Conservation (phyloP, 2,329 filamentous ascomycete genomes). For the Teratosphaeriaceae sp. region DNA sequence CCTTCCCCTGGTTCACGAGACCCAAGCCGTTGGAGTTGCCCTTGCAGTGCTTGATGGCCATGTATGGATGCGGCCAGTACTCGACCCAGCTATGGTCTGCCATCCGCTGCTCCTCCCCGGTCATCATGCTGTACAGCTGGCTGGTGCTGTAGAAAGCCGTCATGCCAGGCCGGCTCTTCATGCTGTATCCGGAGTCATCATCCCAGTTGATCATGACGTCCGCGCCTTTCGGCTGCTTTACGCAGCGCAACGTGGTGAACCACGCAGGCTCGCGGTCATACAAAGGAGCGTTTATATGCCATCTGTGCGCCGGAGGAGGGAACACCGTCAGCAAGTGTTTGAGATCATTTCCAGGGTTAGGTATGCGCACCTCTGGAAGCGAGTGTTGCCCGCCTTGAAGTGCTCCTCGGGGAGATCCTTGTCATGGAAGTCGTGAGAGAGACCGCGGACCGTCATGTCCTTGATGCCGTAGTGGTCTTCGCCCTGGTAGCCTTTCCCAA, state of each 20-base stretch:
- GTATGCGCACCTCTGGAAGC: conserved; percentile 63
- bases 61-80: conserved; percentile 70
- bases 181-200: conserved; percentile 58
- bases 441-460: conserved; percentile 27
- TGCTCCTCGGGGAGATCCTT: conserved; percentile 54
- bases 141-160: conserved; percentile 68
- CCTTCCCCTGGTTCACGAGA: conserved; percentile 55
- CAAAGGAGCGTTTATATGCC: conserved; percentile 71
- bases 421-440: conserved; percentile 50
- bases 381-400: conserved; percentile 47
- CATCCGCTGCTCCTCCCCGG: conserved; percentile 58
- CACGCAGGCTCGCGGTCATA: conserved; percentile 65
- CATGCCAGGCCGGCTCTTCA: conserved; percentile 63
- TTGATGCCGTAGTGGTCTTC: conserved; percentile 40
- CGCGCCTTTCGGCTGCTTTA: conserved; percentile 51
- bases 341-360: too few relatives aligned
- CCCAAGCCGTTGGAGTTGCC: conserved; percentile 62
- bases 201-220: conserved; percentile 64
- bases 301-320: too few relatives aligned
- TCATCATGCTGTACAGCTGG: conserved; percentile 62
- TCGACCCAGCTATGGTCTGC: conserved; percentile 59
- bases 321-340: too few relatives aligned
- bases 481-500: conserved; percentile 42
- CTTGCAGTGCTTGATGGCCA: conserved; percentile 66
- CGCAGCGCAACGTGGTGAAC: conserved; percentile 64